phyloP scores from a whole-genome alignment of 352 stramenopile genomes.

The Blastocystis sp. region DNA sequence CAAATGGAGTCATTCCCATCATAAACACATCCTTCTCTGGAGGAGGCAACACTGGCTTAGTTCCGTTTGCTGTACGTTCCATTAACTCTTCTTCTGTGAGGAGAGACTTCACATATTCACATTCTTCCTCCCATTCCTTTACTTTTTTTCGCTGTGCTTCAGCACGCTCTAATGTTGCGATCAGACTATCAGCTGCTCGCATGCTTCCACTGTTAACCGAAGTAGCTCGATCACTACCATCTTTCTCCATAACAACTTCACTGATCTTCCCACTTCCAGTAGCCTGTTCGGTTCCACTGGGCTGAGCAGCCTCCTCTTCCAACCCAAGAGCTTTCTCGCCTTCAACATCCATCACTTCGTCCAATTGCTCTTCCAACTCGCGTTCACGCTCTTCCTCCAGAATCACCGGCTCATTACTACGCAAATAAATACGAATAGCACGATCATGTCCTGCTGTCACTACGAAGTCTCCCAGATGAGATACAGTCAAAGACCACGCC shows the following conservation, averaged over 20 bases:
- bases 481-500: conserved; percentile 84
- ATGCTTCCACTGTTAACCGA: conserved; percentile 53
- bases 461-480: conserved; percentile 87
- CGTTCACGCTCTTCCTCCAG: conserved; percentile 94
- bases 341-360: conserved; percentile 82
- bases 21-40: conserved; percentile 85
- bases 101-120: conserved; percentile 57
- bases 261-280: background rate
- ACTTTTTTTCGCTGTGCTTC: conserved; percentile 81
- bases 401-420: conserved; percentile 94
- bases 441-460: conserved; percentile 92
- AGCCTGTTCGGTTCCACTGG: background rate
- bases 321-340: conserved; percentile 76
- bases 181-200: conserved; percentile 80
- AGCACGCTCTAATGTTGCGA: conserved; percentile 89
- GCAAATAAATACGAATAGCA: conserved; percentile 90
- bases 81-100: conserved; percentile 68
- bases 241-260: conserved; percentile 48
- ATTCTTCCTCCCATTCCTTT: conserved; percentile 70
- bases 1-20: conserved; percentile 86
- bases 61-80: conserved; percentile 62
- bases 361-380: conserved; percentile 90
- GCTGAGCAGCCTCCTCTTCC: background rate
- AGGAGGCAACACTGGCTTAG: conserved; percentile 68
- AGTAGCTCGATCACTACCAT: conserved; percentile 1